Evolutionary conservation across 192 early-diverging fungal genomes (phyloP).

Genomic region (Physocladia obscura): DNA sequence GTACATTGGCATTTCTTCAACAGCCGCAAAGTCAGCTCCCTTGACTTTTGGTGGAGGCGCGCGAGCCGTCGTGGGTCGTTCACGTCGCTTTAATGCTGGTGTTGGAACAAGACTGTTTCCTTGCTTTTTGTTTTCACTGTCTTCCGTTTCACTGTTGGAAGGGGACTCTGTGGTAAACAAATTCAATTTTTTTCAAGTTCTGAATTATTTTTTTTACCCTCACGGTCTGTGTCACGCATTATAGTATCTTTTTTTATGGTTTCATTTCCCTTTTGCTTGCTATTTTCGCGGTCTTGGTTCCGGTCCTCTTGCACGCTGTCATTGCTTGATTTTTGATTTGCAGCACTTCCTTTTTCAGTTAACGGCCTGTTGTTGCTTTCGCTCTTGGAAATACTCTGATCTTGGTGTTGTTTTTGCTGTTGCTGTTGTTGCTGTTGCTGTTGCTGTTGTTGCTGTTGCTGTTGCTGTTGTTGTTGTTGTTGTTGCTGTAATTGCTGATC

Average conservation of each 20-base stretch:
- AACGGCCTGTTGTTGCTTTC: background rate
- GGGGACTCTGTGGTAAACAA: too few species aligned
- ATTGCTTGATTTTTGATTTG: background rate
- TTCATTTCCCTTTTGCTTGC: too few species aligned
- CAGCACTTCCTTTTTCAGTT: background rate
- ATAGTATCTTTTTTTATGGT: too few species aligned
- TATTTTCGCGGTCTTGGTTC: slow-evolving; percentile 10
- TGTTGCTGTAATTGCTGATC: background rate
- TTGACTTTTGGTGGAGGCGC: slow-evolving; percentile 52
- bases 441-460: slow-evolving; percentile 4
- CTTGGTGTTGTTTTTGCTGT: background rate
- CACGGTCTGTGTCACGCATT: background rate
- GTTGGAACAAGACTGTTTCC: slow-evolving; percentile 10
- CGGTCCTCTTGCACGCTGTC: background rate
- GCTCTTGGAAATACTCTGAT: too few species aligned
- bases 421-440: background rate
- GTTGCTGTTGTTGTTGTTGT: background rate
- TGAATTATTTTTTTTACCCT: background rate
- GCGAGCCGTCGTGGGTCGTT: slow-evolving; percentile 53
- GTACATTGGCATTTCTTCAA: slow-evolving; percentile 36
- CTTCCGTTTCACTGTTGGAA: slow-evolving; percentile 1
- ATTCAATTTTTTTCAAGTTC: background rate
- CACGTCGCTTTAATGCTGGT: slow-evolving; percentile 36
- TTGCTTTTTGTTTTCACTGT: slow-evolving; percentile 23
- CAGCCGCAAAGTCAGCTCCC: slow-evolving; percentile 37